Percentiles rank a stretch among this genome's conserved stretches.
Conservation (phyloP, 352 stramenopile species). For the Pythium myriotylum region DNA sequence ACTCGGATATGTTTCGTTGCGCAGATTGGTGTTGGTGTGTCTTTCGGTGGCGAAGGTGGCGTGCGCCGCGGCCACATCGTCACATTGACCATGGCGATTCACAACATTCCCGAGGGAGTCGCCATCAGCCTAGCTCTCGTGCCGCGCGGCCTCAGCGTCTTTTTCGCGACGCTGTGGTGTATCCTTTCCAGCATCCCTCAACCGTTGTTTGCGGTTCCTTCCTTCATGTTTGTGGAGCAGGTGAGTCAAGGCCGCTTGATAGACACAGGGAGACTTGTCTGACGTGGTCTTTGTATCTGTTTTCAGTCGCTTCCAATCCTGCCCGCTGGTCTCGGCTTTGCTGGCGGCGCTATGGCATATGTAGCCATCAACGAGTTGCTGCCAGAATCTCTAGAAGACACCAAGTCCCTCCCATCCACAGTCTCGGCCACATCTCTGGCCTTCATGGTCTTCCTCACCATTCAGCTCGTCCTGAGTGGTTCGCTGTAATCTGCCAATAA, state of each 20-base stretch:
- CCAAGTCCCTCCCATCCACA: conserved; percentile 72
- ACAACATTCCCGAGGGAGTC: conserved; percentile 98
- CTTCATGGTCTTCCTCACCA: conserved; percentile 84
- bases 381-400: conserved; percentile 84
- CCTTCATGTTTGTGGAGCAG: conserved; percentile 91
- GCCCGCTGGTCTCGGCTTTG: conserved; percentile 95
- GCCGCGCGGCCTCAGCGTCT: conserved; percentile 89
- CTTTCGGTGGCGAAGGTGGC: conserved; percentile 93
- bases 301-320: conserved; percentile 93
- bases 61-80: conserved; percentile 96
- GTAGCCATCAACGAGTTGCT: conserved; percentile 90
- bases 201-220: conserved; percentile 97
- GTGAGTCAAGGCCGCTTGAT: conserved; percentile 4
- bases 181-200: conserved; percentile 93
- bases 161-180: conserved; percentile 88
- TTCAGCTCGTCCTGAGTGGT: conserved; percentile 78
- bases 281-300: neutral
- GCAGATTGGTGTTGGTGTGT: conserved; percentile 95
- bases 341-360: conserved; percentile 96
- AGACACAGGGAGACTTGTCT: neutral
- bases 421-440: conserved; percentile 68
- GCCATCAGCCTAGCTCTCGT: conserved; percentile 95
- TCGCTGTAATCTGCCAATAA: conserved; percentile 26
- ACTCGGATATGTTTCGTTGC: conserved; percentile 3
- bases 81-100: conserved; percentile 96